Evolutionary conservation across 2,329 filamentous ascomycete species (phyloP), one percentile per base, ranked within the genome.

Genomic region (Fusarium luffae): DNA sequence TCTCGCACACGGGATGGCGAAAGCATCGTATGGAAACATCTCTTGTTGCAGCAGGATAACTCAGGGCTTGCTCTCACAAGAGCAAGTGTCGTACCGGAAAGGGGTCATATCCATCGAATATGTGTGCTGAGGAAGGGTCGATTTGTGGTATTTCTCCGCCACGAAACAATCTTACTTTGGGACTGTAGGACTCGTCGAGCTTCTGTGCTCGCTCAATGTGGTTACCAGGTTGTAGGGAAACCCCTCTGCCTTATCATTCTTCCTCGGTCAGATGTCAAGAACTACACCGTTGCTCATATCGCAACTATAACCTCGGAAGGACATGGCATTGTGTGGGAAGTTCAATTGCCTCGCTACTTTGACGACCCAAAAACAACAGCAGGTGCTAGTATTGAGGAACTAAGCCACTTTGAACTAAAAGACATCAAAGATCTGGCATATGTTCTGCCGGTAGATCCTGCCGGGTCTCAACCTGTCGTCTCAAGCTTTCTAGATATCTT

Each of bases 401-500:
- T 93, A 68, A 93, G 89, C 75, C 86, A 80, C 3, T 96, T 97
- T 75, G 83, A 90, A 56, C 83, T 97, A 4, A 86, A 89, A 1
- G 83, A 83, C 19, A 81, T 82, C 0, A 85, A 88, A n/a, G 85
- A 87, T 51, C 78, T 91, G 46, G 85, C 87, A 16, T 90, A 90
- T 68, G 85, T 97, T 19, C 82, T 97, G 12, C 93, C 94, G 0
- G 93, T 97, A 48, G 94, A 97, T 74, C 93, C 94, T 52, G 94
- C 93, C 2, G 94, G 94, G 2, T 89, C 91, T 13, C 84, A 87
- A 41, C 88, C 90, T 2, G 85, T 90, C 5, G 87, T 89, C 13
- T 92, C 93, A 6, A 92, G 91, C 1, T 97, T 94, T 68, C 85
- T 97, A 32, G 94, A 97, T 78, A 88, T 93, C 0, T 97, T 97